These are phyloP conservation scores for Aspergillus incahuasiensis DNA, from an alignment of 495 filamentous ascomycete species.

Conservation along the genomic window DNA sequence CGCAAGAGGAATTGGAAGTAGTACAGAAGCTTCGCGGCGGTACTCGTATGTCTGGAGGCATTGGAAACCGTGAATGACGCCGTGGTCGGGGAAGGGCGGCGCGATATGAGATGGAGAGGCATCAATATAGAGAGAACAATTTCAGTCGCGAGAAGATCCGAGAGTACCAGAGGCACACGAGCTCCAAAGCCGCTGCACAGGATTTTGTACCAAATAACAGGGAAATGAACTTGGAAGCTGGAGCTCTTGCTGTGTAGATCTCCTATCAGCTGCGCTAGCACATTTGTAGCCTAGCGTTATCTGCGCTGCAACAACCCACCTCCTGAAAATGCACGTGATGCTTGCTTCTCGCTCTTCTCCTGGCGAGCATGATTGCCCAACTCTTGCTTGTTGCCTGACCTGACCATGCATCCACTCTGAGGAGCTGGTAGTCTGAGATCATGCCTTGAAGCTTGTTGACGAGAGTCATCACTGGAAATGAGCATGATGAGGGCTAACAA, in stretches of 20 bases:
- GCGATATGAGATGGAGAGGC: conserved; percentile 55
- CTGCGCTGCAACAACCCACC: background rate
- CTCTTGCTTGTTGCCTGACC: conserved; percentile 16
- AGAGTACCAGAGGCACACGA: background rate
- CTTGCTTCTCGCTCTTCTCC: conserved; percentile 1
- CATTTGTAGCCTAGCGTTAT: conserved; percentile 10
- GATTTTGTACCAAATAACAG: no score
- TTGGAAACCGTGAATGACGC: conserved; percentile 82
- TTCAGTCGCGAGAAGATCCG: background rate
- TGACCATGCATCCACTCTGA: conserved; percentile 33
- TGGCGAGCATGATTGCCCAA: conserved; percentile 13
- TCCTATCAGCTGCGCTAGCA: conserved; percentile 19
- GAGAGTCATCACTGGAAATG: conserved; percentile 53
- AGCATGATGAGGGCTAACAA: conserved; percentile 33
- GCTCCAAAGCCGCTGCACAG: background rate
- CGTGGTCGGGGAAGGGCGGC: conserved; percentile 80
- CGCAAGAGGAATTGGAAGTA: conserved; percentile 47
- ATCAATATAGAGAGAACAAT: conserved; percentile 16
- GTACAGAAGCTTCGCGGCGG: conserved; percentile 52
- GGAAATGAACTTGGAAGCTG: background rate
- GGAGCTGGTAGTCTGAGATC: conserved; percentile 35
- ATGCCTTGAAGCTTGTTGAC: conserved; percentile 56
- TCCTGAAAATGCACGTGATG: conserved; percentile 8
- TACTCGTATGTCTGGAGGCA: conserved; percentile 49
- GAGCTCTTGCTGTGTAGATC: background rate